Evolutionary conservation across 2,329 filamentous ascomycete species (phyloP).

Genomic region (Penicillium sp.): DNA sequence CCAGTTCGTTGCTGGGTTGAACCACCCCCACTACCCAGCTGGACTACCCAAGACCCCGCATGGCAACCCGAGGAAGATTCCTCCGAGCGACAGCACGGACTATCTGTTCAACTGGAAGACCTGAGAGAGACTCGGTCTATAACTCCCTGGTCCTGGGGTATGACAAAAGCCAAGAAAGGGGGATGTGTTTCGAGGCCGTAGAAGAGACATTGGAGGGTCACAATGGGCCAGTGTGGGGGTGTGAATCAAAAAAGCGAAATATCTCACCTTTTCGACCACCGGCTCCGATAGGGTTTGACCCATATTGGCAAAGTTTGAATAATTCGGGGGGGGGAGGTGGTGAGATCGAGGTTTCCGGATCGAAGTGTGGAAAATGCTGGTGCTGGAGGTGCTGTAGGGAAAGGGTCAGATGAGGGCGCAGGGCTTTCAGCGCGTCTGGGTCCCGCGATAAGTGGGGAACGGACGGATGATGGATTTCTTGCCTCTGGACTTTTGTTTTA

Average conservation of each 20-base stretch:
- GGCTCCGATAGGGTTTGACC: slow-evolving; percentile 99
- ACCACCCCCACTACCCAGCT: slow-evolving; percentile 10
- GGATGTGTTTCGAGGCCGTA: background rate
- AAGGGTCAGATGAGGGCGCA: slow-evolving; percentile 30
- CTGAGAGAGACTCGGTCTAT: background rate
- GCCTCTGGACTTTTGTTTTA: background rate
- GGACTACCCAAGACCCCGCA: slow-evolving; percentile 9
- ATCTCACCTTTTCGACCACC: slow-evolving; percentile 93
- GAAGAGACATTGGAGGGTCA: background rate
- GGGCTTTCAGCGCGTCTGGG: slow-evolving; percentile 29
- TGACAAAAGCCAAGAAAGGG: background rate
- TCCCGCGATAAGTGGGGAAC: slow-evolving; percentile 28
- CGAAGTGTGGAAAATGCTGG: slow-evolving; percentile 17
- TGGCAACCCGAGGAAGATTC: slow-evolving; percentile 6
- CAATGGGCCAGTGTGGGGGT: slow-evolving; percentile 28
- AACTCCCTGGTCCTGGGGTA: background rate
- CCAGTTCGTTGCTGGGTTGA: background rate
- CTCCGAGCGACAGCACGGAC: background rate
- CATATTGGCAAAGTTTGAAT: slow-evolving; percentile 59
- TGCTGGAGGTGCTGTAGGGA: slow-evolving; percentile 21
- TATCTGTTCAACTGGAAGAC: background rate
- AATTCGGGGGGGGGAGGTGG: slow-evolving; percentile 16
- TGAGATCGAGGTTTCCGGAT: slow-evolving; percentile 13
- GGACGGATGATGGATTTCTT: slow-evolving; percentile 15
- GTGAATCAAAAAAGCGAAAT: slow-evolving; percentile 13